A percentile compares a stretch with the other conserved stretches of the same genome.
Evolutionary conservation across 78 protist genomes (phyloP).

Genomic region (Creolimax fragrantissima): DNA sequence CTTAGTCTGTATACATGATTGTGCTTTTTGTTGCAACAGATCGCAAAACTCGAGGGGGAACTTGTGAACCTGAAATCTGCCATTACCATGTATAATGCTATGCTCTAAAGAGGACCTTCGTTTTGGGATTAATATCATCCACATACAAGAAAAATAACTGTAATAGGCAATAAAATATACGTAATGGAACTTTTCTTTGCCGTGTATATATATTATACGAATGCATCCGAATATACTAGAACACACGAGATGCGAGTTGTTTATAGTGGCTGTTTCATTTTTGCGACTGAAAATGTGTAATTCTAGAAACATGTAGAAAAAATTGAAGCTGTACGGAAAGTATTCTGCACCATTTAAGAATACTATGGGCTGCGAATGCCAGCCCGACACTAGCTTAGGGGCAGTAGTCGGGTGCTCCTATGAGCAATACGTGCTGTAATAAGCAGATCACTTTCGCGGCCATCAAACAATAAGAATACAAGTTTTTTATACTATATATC

Average conservation of each 20-base stretch:
- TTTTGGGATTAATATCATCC: too few relatives aligned
- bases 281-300: background rate
- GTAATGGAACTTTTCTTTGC: background rate
- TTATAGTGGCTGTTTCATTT: background rate
- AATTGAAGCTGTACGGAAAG: too few relatives aligned
- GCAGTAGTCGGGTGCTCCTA: too few relatives aligned
- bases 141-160: too few relatives aligned
- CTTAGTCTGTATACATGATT: background rate
- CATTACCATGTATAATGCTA: background rate
- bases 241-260: background rate
- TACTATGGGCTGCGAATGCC: too few relatives aligned
- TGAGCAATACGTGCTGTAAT: too few relatives aligned
- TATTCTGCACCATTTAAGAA: too few relatives aligned
- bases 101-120: background rate
- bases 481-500: too few relatives aligned
- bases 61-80: background rate
- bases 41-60: background rate
- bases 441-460: too few relatives aligned
- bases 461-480: too few relatives aligned
- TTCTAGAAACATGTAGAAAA: too few relatives aligned
- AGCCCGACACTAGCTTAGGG: too few relatives aligned
- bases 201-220: background rate
- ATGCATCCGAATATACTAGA: background rate
- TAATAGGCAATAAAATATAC: background rate
- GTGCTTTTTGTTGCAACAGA: background rate